Evolutionary conservation across 805 yeast species (phyloP).

Genomic region (Tetrapisispora iriomotensis): DNA sequence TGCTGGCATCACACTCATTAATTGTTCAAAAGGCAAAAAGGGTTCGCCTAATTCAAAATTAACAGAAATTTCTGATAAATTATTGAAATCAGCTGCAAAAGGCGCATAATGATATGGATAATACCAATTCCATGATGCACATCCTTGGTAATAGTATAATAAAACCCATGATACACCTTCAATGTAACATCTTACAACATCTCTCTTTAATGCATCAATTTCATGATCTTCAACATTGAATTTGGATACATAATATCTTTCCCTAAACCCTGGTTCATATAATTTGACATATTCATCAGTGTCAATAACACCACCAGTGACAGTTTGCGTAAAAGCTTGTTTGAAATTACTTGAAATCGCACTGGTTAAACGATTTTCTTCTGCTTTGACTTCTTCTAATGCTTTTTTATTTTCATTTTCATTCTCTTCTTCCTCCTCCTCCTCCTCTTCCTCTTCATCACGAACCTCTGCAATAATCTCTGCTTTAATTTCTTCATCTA

Average conservation of each 20-base stretch:
- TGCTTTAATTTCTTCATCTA: slow-evolving; percentile 19
- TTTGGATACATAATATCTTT: slow-evolving; percentile 70
- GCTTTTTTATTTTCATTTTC: not conserved
- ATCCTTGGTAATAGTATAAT: slow-evolving; percentile 89
- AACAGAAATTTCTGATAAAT: slow-evolving; percentile 41
- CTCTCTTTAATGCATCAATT: slow-evolving; percentile 42
- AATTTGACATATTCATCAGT: slow-evolving; percentile 50
- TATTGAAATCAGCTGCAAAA: slow-evolving; percentile 78
- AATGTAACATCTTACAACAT: slow-evolving; percentile 62
- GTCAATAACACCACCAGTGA: slow-evolving; percentile 31
- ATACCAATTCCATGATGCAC: slow-evolving; percentile 98
- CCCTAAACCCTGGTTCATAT: slow-evolving; percentile 81
- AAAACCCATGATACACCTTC: slow-evolving; percentile 98
- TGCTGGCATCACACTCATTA: slow-evolving; percentile 92
- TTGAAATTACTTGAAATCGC: slow-evolving; percentile 3
- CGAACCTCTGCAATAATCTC: slow-evolving; percentile 16
- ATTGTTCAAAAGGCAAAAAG: slow-evolving; percentile 82
- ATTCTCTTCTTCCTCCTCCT: slow-evolving; percentile 9
- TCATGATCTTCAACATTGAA: slow-evolving; percentile 50
- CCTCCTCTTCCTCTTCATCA: slow-evolving; percentile 11
- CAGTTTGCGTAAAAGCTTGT: slow-evolving; percentile 20
- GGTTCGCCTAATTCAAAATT: slow-evolving; percentile 63
- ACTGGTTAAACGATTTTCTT: slow-evolving; percentile 11
- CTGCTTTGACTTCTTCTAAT: slow-evolving; percentile 11
- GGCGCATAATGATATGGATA: slow-evolving; percentile 98